Conservation (phyloP, 1,139 yeast genomes). For the Saccharomyces hybrid region DNA sequence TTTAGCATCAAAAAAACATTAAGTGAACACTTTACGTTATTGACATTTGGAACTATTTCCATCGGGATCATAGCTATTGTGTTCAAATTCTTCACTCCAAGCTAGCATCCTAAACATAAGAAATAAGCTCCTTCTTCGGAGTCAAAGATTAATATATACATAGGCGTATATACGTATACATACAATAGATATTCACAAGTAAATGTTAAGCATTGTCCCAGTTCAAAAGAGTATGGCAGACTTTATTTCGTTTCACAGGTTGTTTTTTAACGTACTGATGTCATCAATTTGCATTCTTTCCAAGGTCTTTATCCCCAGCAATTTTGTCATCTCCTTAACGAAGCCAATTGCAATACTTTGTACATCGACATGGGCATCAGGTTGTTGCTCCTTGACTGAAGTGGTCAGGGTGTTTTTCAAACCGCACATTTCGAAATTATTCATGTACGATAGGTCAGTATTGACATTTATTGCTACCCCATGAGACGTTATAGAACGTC, state of each 20-base stretch:
- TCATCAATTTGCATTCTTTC: constrained; percentile 36
- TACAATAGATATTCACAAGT: not conserved
- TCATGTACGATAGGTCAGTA: constrained; percentile 67
- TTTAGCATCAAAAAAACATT: not conserved
- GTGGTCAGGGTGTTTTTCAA: constrained; percentile 55
- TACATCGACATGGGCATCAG: constrained; percentile 22
- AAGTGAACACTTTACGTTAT: not conserved
- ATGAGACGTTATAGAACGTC: constrained; percentile 78
- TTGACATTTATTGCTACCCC: constrained; percentile 77
- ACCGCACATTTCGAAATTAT: constrained; percentile 79
- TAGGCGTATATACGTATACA: not conserved
- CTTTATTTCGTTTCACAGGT: not conserved
- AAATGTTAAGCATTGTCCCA: not conserved
- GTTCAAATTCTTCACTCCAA: not conserved
- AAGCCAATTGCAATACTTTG: constrained; percentile 45
- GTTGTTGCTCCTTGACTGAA: constrained; percentile 35
- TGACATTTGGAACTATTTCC: constrained; percentile 4
- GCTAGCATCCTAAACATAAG: not conserved
- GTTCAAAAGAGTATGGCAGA: not conserved
- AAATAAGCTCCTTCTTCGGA: not conserved
- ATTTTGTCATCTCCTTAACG: constrained; percentile 46
- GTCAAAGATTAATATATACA: not conserved
- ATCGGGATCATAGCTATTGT: constrained; percentile 4
- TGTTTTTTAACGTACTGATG: constrained; percentile 13
- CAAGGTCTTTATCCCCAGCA: constrained; percentile 40